Evolutionary conservation across 192 early-diverging fungal genomes (phyloP).

Genomic region (Backusella parvicylindrica): DNA sequence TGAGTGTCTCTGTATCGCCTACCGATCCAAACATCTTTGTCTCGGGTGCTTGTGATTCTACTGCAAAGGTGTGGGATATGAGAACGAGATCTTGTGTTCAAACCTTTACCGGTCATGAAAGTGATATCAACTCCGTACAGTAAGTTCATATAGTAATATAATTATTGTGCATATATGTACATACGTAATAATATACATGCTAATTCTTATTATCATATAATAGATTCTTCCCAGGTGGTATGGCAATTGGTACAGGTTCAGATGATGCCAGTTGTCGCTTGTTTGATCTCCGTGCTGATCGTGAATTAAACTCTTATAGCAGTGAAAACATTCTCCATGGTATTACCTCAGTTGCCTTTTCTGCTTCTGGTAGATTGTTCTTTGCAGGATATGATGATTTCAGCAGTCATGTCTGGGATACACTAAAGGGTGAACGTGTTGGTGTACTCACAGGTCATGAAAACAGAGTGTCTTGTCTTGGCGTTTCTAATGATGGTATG

Average conservation of each 20-base stretch:
- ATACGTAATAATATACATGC: not conserved
- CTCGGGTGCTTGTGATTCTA: conserved; percentile 95
- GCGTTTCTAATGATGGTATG: conserved; percentile 96
- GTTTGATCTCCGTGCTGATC: conserved; percentile 95
- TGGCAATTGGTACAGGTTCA: conserved; percentile 95
- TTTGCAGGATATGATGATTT: conserved; percentile 99
- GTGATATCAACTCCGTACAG: conserved; percentile 95
- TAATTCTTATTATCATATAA: not conserved
- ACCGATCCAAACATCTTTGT: conserved; percentile 92
- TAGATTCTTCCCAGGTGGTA: conserved; percentile 95
- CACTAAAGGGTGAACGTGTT: conserved; percentile 90
- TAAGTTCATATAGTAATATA: conserved; percentile 13
- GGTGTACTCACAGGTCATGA: conserved; percentile 92
- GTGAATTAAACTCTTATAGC: conserved; percentile 95
- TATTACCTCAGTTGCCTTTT: conserved; percentile 96
- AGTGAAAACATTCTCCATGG: conserved; percentile 98
- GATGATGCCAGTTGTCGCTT: conserved; percentile 97
- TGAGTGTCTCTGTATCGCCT: conserved; percentile 93
- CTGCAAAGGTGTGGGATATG: conserved; percentile 98
- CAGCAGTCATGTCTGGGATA: conserved; percentile 99
- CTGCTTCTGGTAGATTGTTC: conserved; percentile 88
- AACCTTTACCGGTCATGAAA: conserved; percentile 96
- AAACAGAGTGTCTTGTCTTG: conserved; percentile 96
- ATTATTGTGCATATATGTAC: not conserved
- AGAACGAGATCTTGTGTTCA: conserved; percentile 94